These are phyloP conservation scores for Volvariella volvacea DNA, from an alignment of 1,284 basidiomycete genomes.

Conservation along the genomic window DNA sequence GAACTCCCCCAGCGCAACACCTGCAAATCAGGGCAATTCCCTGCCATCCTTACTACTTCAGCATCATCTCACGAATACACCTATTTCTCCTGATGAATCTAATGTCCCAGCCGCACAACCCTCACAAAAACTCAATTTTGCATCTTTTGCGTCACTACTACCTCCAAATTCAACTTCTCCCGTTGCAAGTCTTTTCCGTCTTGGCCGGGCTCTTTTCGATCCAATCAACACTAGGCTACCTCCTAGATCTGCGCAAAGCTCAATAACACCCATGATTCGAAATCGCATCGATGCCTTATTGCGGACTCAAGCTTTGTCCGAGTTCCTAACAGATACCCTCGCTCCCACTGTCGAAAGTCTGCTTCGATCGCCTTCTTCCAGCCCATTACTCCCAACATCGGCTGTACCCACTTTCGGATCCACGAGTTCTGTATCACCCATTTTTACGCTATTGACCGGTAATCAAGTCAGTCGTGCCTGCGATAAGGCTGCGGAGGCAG, in stretches of 20 bases:
- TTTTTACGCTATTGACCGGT: constrained; percentile 80
- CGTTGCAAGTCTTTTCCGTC: constrained; percentile 79
- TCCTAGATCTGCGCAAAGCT: constrained; percentile 14
- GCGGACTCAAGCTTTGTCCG: constrained; percentile 33
- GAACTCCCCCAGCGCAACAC: constrained; percentile 10
- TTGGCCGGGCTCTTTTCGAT: constrained; percentile 92
- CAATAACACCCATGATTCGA: constrained; percentile 51
- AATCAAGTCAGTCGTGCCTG: constrained; percentile 85
- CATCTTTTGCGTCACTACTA: constrained; percentile 73
- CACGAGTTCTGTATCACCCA: constrained; percentile 9
- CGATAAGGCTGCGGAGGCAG: constrained; percentile 67
- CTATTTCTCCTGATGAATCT: constrained; percentile 52
- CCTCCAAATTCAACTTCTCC: constrained; percentile 67
- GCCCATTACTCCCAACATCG: not conserved
- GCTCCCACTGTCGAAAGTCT: constrained; percentile 68
- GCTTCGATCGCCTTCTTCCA: constrained; percentile 30
- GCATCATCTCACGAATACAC: constrained; percentile 74
- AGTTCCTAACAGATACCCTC: not conserved
- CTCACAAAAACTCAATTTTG: constrained; percentile 62
- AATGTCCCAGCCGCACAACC: constrained; percentile 47
- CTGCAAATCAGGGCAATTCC: constrained; percentile 27
- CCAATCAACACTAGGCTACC: constrained; percentile 59
- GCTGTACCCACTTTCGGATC: constrained; percentile 13
- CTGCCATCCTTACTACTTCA: constrained; percentile 66
- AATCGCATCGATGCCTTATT: constrained; percentile 60